Percentiles rank a stretch among this genome's conserved stretches.
Conservation (phyloP, 1,284 basidiomycete species). For the Tetrapyrgos nigripes region DNA sequence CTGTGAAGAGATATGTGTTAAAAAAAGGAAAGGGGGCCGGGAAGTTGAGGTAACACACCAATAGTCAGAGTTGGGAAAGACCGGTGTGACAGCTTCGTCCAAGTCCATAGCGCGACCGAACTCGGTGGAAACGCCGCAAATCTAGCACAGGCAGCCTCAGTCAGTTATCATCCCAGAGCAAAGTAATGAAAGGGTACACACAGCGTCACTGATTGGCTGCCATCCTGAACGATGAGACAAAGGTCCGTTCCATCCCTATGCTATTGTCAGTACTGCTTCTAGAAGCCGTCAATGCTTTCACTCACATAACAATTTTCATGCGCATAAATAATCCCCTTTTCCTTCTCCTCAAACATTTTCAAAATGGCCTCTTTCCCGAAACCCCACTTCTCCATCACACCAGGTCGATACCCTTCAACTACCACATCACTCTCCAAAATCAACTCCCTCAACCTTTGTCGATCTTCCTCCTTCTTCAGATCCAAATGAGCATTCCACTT, state of each 20-base stretch:
- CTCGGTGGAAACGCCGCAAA: conserved; percentile 13
- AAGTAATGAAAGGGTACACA: conserved; percentile 1
- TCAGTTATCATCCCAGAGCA: not conserved
- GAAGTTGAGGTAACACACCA: not conserved
- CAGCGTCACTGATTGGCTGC: conserved; percentile 22
- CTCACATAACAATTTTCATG: conserved; percentile 37
- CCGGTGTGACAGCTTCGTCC: conserved; percentile 19
- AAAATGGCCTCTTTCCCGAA: conserved; percentile 34
- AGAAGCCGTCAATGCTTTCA: too few species aligned
- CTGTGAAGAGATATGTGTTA: not conserved
- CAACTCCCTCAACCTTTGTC: conserved; percentile 22
- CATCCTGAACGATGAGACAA: conserved; percentile 17
- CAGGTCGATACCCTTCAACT: conserved; percentile 36
- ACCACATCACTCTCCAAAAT: conserved; percentile 34
- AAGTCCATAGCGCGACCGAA: conserved; percentile 14
- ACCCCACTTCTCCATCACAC: conserved; percentile 33
- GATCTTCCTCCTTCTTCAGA: conserved; percentile 26
- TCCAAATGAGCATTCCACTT: conserved; percentile 35
- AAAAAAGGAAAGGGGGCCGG: not conserved
- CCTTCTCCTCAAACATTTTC: conserved; percentile 24
- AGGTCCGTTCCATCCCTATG: conserved; percentile 15
- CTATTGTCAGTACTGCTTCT: too few species aligned
- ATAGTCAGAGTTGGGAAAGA: conserved; percentile 21
- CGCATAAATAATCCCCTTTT: conserved; percentile 31
- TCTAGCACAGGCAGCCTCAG: conserved; percentile 2